A percentile compares a stretch with the other conserved stretches of the same genome.
These are phyloP conservation scores for Colletotrichum aenigma DNA, from an alignment of 2,329 filamentous ascomycete species.

Conservation along the genomic window DNA sequence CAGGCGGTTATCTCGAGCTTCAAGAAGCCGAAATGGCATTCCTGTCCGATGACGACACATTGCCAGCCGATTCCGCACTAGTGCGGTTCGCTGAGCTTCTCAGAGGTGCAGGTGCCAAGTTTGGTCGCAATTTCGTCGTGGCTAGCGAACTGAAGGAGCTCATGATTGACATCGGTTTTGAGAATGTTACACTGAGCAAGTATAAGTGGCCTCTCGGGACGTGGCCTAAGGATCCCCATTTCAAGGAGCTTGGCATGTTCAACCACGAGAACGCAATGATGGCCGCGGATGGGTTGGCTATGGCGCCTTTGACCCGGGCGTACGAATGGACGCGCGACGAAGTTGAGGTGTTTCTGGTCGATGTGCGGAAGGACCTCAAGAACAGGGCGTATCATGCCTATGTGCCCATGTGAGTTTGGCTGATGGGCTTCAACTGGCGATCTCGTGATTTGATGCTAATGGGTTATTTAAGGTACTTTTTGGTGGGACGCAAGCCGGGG, in stretches of 20 bases:
- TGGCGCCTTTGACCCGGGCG: slow-evolving; percentile 36
- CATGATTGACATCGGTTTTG: slow-evolving; percentile 29
- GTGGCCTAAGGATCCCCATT: slow-evolving; percentile 11
- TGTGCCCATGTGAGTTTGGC: slow-evolving; percentile 37
- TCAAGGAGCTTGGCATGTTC: slow-evolving; percentile 21
- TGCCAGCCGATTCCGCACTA: slow-evolving; percentile 38
- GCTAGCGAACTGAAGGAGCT: slow-evolving; percentile 26
- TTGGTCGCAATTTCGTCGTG: slow-evolving; percentile 28
- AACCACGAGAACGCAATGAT: slow-evolving; percentile 33
- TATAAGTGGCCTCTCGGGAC: slow-evolving; percentile 19
- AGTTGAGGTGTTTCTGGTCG: slow-evolving; percentile 37
- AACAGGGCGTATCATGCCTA: slow-evolving; percentile 38
- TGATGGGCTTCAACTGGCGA: background rate
- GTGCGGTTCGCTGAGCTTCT: background rate
- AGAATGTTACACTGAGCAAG: slow-evolving; percentile 12
- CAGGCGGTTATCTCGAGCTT: slow-evolving; percentile 59
- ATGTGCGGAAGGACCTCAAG: slow-evolving; percentile 36
- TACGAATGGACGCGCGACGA: slow-evolving; percentile 35
- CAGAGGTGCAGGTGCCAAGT: background rate
- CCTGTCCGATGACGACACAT: slow-evolving; percentile 48
- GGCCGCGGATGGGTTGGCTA: slow-evolving; percentile 37
- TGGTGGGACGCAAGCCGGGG: no score
- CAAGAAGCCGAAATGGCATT: slow-evolving; percentile 48
- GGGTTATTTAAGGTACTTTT: no score
- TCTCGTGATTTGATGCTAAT: background rate